Percentiles rank a stretch among this genome's conserved stretches.
These are phyloP conservation scores for Warburgia ugandensis DNA, from an alignment of 164 flowering plant species.

Conservation along the genomic window DNA sequence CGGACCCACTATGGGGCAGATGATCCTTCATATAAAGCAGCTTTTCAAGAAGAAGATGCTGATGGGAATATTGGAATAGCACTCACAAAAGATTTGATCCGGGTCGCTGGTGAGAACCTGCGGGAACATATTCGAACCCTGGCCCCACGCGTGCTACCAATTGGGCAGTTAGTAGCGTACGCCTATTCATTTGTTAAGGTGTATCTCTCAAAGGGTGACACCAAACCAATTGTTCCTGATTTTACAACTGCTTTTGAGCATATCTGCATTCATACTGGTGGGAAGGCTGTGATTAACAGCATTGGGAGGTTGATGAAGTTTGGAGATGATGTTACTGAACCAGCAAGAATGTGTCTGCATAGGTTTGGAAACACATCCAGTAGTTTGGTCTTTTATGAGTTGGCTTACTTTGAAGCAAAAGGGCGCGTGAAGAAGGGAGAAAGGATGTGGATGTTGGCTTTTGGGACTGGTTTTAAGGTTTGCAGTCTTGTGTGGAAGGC, in stretches of 20 bases:
- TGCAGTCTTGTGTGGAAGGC: slow-evolving; percentile 47
- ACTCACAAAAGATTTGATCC: slow-evolving; percentile 53
- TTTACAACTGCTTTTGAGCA: slow-evolving; percentile 48
- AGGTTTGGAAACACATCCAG: slow-evolving; percentile 62
- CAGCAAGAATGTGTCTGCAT: slow-evolving; percentile 50
- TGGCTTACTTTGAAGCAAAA: slow-evolving; percentile 60
- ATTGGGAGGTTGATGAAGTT: slow-evolving; percentile 34
- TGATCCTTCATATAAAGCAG: slow-evolving; percentile 37
- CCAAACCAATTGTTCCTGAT: slow-evolving; percentile 38
- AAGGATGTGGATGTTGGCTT: slow-evolving; percentile 51
- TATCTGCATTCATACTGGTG: slow-evolving; percentile 59
- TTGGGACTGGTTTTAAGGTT: slow-evolving; percentile 67
- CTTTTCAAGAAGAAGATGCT: slow-evolving; percentile 46
- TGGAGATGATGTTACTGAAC: slow-evolving; percentile 37
- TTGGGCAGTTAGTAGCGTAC: slow-evolving; percentile 29
- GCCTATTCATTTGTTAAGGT: slow-evolving; percentile 22
- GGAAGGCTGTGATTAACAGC: slow-evolving; percentile 56
- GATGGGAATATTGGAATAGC: slow-evolving; percentile 39
- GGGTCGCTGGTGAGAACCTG: slow-evolving; percentile 40
- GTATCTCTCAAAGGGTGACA: slow-evolving; percentile 13
- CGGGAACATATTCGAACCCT: slow-evolving; percentile 28
- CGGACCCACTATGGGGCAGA: slow-evolving; percentile 62
- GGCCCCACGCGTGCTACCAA: slow-evolving; percentile 42
- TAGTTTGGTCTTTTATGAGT: slow-evolving; percentile 53
- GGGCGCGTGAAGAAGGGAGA: slow-evolving; percentile 41